Base-by-base conservation (phyloP, 2,329 filamentous ascomycete species). In the Geosmithia flava region DNA sequence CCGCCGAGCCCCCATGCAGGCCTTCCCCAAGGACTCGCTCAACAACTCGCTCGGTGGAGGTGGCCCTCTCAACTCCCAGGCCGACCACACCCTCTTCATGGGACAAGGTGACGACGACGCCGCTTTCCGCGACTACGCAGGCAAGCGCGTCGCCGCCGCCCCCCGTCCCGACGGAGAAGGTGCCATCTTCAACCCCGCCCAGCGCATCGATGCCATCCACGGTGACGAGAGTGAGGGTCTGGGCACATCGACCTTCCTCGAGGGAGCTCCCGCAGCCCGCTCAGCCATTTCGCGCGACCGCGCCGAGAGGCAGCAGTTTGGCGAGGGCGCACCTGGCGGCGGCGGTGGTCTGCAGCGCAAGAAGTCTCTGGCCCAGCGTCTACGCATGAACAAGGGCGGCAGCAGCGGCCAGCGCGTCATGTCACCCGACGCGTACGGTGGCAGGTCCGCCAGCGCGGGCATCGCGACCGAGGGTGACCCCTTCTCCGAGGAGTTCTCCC, bases 211-310 rank as follows among this genome's bases (percentile, higher is more conserved):
- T 49, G 77, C 84, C 44, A 76, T 97, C 15, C 88, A 97, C 56
- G 91, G 91, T 17, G 81, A 90, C 48, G 83, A 94, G 65, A 83
- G 80, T 3, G 70, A 87, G 52, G 93, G 93, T 10, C 69, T 98
- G 7, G 93, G 93, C 47, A 95, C 90, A 1, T 95, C 89, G 33
- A 98, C 93, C 2, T 97, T 97, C 72, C 68, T 98, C 20, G 93
- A 98, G 58, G 93, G 93, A 37, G 85, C 93, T 1, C 91, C 93
- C 15, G 93, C 90, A 27, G 85, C 90, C 27, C 81, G 81, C 56
- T 78, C 81, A 7, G 87, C 85, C 17, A 87, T 95, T 48, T 79
- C 87, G 61, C 81, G 84, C 51, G 80, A 80, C 46, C 79, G 91
- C 58, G 83, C 77, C 30, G 88, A 82, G 56, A 67, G 86, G 52